Base-by-base conservation (phyloP, 345 rosid genomes). In the Aegle marmelos region DNA sequence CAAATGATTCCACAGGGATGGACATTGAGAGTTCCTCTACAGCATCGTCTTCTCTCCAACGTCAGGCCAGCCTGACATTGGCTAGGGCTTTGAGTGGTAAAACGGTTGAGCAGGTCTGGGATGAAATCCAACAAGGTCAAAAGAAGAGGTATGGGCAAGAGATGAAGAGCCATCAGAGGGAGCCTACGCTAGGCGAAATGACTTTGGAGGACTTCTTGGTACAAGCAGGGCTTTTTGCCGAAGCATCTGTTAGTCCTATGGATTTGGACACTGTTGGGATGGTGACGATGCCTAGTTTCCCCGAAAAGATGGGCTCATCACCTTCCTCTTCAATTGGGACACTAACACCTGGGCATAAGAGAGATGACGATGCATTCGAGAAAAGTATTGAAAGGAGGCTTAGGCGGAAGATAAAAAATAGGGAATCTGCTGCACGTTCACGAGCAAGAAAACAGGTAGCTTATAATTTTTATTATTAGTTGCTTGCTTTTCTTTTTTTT, bases 351-450 rank as follows among this genome's bases (percentile, higher is more conserved):
- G 80, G 84, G 53, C 54, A 82, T 53, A 91, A 86, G 79, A 86
- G 88, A 79, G 83, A 74, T 80, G 70, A 78, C 0, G 88, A 82
- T 62, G 76, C 84, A 24, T 41, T 84, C 56, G 92, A 90, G 80
- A 90, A 66, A 80, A 82, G 81, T 61, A 68, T 82, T 11, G 94
- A 90, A 27, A 82, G 88, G 87, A 89, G 88, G 86, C 69, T 89
- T 75, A 86, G 74, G 83, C 83, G 94, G 81, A 91, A 91, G 83
- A 89, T 91, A 54, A 91, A 91, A 89, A 91, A 91, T 78, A 84
- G 94, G 83, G 94, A 91, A 82, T 91, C 94, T 21, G 94, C 91
- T 67, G 92, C 94, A 5, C 88, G 89, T 9, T 89, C 92, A 2
- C 85, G 91, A 79, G 94, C 91, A 60, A 88, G 92, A 82, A 91